Conservation (phyloP, 2,329 filamentous ascomycete species). For the Cladorrhinum sp. region DNA sequence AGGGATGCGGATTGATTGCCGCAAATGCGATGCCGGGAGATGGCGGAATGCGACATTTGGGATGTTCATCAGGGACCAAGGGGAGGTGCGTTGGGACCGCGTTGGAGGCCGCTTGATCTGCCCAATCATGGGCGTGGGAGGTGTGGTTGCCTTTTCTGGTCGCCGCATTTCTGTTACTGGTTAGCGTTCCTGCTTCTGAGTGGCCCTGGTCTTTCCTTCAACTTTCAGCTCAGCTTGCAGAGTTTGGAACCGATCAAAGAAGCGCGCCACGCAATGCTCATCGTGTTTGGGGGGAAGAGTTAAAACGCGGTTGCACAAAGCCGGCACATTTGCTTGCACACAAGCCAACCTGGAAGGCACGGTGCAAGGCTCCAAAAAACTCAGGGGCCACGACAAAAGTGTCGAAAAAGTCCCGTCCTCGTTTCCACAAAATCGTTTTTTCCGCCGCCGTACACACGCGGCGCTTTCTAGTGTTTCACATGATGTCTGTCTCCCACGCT, state of each 20-base stretch:
- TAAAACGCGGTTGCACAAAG: neutral
- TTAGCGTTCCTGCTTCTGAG: slow-evolving; percentile 12
- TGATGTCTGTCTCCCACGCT: slow-evolving; percentile 3
- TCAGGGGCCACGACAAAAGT: neutral
- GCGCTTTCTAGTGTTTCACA: slow-evolving; percentile 10
- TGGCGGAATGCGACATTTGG: slow-evolving; percentile 8
- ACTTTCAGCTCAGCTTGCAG: neutral
- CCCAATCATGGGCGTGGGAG: slow-evolving; percentile 15
- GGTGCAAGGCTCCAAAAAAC: neutral
- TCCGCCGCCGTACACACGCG: neutral
- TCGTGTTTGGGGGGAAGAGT: neutral
- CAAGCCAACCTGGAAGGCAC: neutral
- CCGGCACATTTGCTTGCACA: neutral
- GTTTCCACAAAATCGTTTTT: neutral
- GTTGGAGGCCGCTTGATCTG: slow-evolving; percentile 3
- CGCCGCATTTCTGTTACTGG: slow-evolving; percentile 21
- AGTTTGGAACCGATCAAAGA: neutral
- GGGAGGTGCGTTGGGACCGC: neutral
- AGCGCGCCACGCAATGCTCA: neutral
- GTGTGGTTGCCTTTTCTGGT: slow-evolving; percentile 14
- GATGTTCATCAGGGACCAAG: neutral
- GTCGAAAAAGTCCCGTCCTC: neutral
- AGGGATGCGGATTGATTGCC: slow-evolving; percentile 8
- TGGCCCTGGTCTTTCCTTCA: neutral
- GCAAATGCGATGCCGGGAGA: slow-evolving; percentile 9